Conservation (phyloP, 352 stramenopile genomes). For the Globisporangium viniferum region DNA sequence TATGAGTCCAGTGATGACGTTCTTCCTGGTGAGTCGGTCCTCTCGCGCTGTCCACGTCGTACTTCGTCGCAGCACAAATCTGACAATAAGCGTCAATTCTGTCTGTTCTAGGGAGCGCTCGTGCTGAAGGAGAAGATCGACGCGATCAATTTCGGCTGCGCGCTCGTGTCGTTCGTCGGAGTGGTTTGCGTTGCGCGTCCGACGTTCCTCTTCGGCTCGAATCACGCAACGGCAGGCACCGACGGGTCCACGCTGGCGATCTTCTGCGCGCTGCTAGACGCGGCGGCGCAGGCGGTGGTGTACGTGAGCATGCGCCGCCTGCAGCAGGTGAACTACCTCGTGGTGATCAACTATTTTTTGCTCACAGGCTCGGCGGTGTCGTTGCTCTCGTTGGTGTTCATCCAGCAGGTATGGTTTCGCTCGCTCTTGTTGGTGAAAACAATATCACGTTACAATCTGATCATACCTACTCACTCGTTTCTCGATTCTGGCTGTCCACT, state of each 20-base stretch:
- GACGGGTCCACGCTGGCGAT: constrained; percentile 27
- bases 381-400: constrained; percentile 22
- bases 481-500: neutral
- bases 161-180: constrained; percentile 35
- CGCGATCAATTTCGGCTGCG: constrained; percentile 25
- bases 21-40: constrained; percentile 37
- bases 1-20: constrained; percentile 58
- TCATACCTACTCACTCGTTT: neutral
- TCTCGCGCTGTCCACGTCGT: neutral
- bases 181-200: constrained; percentile 34
- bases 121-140: constrained; percentile 37
- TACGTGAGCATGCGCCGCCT: constrained; percentile 35
- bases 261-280: constrained; percentile 23
- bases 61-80: neutral
- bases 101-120: constrained; percentile 20
- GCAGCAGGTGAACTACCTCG: constrained; percentile 31
- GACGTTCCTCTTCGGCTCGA: constrained; percentile 28
- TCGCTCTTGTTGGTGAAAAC: neutral
- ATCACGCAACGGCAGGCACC: constrained; percentile 8
- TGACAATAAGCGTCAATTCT: neutral
- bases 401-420: constrained; percentile 16
- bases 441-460: neutral
- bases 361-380: constrained; percentile 27
- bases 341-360: constrained; percentile 43
- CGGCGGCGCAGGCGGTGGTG: constrained; percentile 21